phyloP scores from a whole-genome alignment of 305 asterid species.

The Fraxinus paxiana region DNA sequence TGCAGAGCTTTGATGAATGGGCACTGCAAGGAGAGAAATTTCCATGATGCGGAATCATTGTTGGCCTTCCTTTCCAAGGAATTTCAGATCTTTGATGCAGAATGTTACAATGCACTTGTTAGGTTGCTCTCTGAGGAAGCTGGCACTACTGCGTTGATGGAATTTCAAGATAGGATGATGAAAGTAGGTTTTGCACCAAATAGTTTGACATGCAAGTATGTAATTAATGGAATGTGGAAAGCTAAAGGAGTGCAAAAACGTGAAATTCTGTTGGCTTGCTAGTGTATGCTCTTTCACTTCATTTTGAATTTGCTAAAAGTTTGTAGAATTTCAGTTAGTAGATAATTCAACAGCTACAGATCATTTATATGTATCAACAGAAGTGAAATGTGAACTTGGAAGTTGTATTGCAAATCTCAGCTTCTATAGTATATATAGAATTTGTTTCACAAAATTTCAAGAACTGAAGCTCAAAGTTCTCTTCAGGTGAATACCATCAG shows the following conservation, averaged over 20 bases:
- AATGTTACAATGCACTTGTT: conserved; percentile 54
- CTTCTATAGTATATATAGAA: neutral
- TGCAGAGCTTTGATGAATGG: conserved; percentile 62
- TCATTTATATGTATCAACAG: neutral
- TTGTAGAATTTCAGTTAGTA: neutral
- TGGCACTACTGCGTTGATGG: conserved; percentile 40
- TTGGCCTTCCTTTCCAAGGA: conserved; percentile 50
- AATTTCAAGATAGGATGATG: conserved; percentile 68
- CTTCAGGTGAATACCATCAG: too few species aligned
- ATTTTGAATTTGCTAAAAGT: conserved; percentile 4
- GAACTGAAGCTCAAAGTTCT: too few species aligned
- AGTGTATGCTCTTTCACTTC: conserved; percentile 7
- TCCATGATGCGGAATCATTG: conserved; percentile 39
- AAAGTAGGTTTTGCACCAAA: conserved; percentile 62
- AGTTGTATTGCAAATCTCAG: neutral
- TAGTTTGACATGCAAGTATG: conserved; percentile 56
- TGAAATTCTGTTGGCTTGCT: conserved; percentile 31
- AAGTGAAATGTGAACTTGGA: neutral
- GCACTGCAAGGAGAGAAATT: conserved; percentile 45
- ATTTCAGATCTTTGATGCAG: conserved; percentile 48
- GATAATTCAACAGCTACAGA: neutral
- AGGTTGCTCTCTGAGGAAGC: conserved; percentile 46
- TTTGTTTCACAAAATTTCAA: too few species aligned
- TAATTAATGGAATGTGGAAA: conserved; percentile 59
- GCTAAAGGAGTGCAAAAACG: conserved; percentile 30